phyloP scores from a whole-genome alignment of 352 stramenopile genomes.

The Phytophthora brassicae region DNA sequence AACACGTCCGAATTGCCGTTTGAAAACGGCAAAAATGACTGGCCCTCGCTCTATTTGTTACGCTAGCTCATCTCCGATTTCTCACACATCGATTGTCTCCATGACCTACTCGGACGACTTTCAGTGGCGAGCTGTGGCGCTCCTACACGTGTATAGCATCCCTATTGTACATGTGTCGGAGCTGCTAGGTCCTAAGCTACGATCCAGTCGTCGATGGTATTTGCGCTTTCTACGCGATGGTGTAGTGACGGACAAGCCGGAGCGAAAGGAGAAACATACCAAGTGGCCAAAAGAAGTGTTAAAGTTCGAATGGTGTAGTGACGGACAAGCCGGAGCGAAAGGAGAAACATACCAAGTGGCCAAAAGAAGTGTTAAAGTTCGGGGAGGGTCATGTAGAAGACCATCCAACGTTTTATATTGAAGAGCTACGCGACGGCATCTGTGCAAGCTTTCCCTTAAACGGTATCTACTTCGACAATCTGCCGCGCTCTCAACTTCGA shows the following conservation, averaged over 20 bases:
- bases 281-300: neutral
- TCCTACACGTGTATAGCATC: slow-evolving; percentile 7
- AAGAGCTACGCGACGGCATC: slow-evolving; percentile 3
- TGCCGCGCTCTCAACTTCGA: slow-evolving; percentile 6
- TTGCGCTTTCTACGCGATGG: neutral
- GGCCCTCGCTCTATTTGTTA: neutral
- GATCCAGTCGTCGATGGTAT: slow-evolving; percentile 7
- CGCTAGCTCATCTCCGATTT: neutral
- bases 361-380: neutral
- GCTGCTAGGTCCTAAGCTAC: slow-evolving; percentile 3
- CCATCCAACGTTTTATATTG: slow-evolving; percentile 9
- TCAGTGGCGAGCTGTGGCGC: neutral
- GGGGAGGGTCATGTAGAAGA: neutral
- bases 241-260: neutral
- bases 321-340: neutral
- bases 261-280: neutral
- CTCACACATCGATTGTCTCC: neutral
- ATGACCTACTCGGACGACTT: slow-evolving; percentile 9
- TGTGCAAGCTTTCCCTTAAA: neutral
- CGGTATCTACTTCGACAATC: neutral
- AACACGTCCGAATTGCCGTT: neutral
- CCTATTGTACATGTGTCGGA: neutral
- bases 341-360: neutral
- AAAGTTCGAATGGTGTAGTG: too few relatives aligned
- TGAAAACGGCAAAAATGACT: neutral